Evolutionary conservation across 495 filamentous ascomycete species (phyloP).

Genomic region (Penicillium pulvis): DNA sequence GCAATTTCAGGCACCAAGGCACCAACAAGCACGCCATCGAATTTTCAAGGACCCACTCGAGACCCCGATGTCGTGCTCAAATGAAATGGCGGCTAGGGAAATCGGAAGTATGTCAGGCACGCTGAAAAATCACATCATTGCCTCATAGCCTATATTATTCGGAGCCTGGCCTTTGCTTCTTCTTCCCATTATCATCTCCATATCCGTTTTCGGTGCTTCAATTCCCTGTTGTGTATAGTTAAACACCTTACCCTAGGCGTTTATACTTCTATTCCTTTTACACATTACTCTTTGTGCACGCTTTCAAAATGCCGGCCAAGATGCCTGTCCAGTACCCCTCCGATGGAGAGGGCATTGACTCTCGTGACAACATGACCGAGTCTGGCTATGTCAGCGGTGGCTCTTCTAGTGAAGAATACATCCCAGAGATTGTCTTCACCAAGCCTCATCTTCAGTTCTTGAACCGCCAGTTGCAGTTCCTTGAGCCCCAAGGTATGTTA

Average conservation of each 20-base stretch:
- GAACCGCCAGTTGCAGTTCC: constrained; percentile 81
- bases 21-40: constrained; percentile 2
- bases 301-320: constrained; percentile 44
- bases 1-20: constrained; percentile 1
- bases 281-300: constrained; percentile 6
- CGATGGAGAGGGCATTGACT: constrained; percentile 40
- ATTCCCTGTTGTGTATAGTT: constrained; percentile 12
- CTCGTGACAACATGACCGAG: constrained; percentile 55
- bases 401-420: constrained; percentile 59
- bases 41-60: not conserved
- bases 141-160: constrained; percentile 3
- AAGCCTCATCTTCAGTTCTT: constrained; percentile 85
- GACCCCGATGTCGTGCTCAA: constrained; percentile 1
- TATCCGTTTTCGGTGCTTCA: constrained; percentile 22
- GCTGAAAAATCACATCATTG: constrained; percentile 4
- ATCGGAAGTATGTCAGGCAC: constrained; percentile 29
- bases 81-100: constrained; percentile 6
- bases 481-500: constrained; percentile 68
- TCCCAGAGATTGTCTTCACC: constrained; percentile 82
- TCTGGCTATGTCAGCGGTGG: constrained; percentile 86
- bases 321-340: constrained; percentile 41
- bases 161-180: constrained; percentile 41
- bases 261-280: constrained; percentile 9
- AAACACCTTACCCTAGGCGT: constrained; percentile 8
- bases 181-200: constrained; percentile 33